A percentile compares a stretch with the other conserved stretches of the same genome.
Evolutionary conservation across 2,329 filamentous ascomycete genomes (phyloP).

Genomic region (Delphinella strobiligena): DNA sequence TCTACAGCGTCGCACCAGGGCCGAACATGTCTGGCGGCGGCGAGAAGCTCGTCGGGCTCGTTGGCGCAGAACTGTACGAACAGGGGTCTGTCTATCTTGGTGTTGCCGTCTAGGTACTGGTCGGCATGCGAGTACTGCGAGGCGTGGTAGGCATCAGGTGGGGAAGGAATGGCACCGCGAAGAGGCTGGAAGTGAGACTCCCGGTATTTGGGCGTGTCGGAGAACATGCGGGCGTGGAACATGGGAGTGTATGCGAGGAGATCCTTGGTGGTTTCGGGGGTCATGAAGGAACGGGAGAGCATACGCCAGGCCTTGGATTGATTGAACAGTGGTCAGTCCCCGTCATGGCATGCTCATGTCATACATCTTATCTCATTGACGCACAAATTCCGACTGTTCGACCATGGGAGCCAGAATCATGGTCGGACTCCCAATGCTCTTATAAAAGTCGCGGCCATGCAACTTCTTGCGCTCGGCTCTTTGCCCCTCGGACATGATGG

Average conservation of each 20-base stretch:
- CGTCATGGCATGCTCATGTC: too few species aligned
- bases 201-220: conserved; percentile 64
- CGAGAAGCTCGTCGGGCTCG: conserved; percentile 65
- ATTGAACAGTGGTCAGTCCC: not conserved
- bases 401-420: conserved; percentile 94
- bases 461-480: conserved; percentile 20
- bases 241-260: conserved; percentile 90
- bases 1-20: conserved; percentile 93
- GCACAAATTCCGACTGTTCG: conserved; percentile 92
- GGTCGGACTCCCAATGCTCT: conserved; percentile 86
- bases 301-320: conserved; percentile 82
- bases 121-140: conserved; percentile 16
- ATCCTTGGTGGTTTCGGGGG: conserved; percentile 45
- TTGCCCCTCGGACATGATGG: not conserved
- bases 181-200: conserved; percentile 68
- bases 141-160: conserved; percentile 23
- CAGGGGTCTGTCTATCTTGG: conserved; percentile 69
- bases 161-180: conserved; percentile 18
- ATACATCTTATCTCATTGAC: too few species aligned
- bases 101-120: conserved; percentile 74
- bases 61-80: conserved; percentile 97
- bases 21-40: conserved; percentile 64
- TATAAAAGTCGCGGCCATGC: conserved; percentile 74
- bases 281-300: conserved; percentile 85
- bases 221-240: conserved; percentile 86